Evolutionary conservation across 768 basidiomycete species (phyloP), one percentile per base, ranked within the genome.

Genomic region (Lactarius trivialis): DNA sequence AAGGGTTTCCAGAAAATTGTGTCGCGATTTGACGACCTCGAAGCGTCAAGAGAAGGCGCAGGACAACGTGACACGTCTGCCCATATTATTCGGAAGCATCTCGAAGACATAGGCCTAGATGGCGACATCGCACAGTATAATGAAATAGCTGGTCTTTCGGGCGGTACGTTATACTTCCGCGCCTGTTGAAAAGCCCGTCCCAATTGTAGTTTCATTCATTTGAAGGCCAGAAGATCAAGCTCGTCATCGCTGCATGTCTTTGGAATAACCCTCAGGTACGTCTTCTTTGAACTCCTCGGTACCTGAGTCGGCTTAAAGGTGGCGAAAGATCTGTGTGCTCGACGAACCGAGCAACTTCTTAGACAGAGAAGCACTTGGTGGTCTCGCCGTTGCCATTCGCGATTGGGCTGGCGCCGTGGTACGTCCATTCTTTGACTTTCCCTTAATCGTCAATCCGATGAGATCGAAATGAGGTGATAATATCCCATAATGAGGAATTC

Each of bases 61-160:
- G 96, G 95, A 55, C 78, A 88, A 33, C 85, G 93, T 48, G 95
- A 98, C 68, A 96, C 93, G 6, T 76, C 86, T 37, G 83, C 84
- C 17, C 81, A 85, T 68, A 77, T 91, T 52, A 90, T 98, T 52
- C 83, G 95, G 67, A 92, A 94, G 75, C 92, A 95, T 68, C 76
- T 98, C 51, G 93, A 97, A 74, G 94, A 94, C 68, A 92, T 98
- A 67, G 96, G 95, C 37, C 80, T 98, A 41, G 93, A 98, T 76
- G 95, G 95, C 48, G 93, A 98, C 76, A 98, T 98, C 63, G 95
- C 95, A 12, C 93, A 97, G 75, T 98, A 98, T 76, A 96, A 97
- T 71, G 95, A 98, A 76, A 94, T 98, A 71, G 83, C 85, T 37
- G 95, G 96, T 41, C 77, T 98, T 50, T 95, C 92, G 19, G 96